Evolutionary conservation across 2,329 filamentous ascomycete genomes (phyloP), one percentile per base, ranked within the genome.

Genomic region (Cladosporium sp.): DNA sequence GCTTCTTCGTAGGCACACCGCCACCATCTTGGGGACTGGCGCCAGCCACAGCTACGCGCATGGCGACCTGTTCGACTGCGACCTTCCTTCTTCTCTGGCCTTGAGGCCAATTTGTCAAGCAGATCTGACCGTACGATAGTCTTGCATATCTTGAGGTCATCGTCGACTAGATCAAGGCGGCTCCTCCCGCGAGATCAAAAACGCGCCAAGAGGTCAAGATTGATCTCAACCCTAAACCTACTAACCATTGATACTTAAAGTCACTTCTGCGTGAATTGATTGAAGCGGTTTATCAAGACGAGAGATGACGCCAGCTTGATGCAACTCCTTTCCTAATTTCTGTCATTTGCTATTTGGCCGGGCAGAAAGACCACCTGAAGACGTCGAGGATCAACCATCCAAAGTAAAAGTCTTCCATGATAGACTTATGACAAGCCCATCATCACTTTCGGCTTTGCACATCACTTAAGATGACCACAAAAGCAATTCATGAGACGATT

Each of bases 1-100:
- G 5, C 35, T 49, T 25, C 44, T 44, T 39, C 17, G 36, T 42
- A 17, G 54, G 54, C 45, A 57, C 54, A 28, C 37, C 45, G 45
- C 35, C 36, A 28, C 32, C 24, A 12, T 50, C 44, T 6, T 37
- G 25, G 7, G 24, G 22, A 3, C 9, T 50, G 8, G 36, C 50
- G 24, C 24, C 45, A 40, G 45, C 25, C 36, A 36, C 39, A 35
- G 25, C 15, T 35, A 17, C 54, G 42, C 54, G 54, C 54, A 57
- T 57, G 20, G 51, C 19, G 28, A 13, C 51, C 32, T 28, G 42
- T 12, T 45, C 42, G 42, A 25, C 17, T n/a, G 12, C 24, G 24
- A 28, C 42, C 42, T 45, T 28, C 15, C 15, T 45, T 19, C 15
- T 28, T n/a, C 9, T n/a, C n/a, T n/a, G n/a, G n/a, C n/a, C 15